Evolutionary conservation across 257 asterid genomes (phyloP).

Genomic region (Nicotiana paniculata): DNA sequence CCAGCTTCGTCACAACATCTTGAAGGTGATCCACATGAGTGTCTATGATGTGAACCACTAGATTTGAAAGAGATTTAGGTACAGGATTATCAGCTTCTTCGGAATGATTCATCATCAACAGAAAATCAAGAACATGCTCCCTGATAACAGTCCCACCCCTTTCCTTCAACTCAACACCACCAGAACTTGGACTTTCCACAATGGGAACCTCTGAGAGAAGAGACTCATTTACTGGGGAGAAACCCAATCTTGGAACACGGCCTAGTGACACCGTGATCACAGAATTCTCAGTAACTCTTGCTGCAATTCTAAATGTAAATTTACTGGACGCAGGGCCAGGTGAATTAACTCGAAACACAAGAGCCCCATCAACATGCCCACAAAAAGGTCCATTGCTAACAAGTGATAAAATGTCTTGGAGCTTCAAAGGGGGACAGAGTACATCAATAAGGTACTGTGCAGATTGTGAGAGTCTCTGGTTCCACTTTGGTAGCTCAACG

Average conservation of each 20-base stretch:
- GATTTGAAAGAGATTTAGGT: constrained; percentile 78
- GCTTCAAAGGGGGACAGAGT: constrained; percentile 91
- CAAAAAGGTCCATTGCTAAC: constrained; percentile 92
- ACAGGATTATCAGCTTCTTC: constrained; percentile 98
- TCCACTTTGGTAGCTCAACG: constrained; percentile 88
- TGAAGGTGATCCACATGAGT: constrained; percentile 97
- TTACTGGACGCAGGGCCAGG: constrained; percentile 86
- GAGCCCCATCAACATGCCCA: constrained; percentile 91
- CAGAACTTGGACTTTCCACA: constrained; percentile 46
- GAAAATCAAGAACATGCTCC: constrained; percentile 76
- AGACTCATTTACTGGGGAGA: constrained; percentile 59
- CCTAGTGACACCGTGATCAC: constrained; percentile 93
- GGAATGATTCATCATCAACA: constrained; percentile 86
- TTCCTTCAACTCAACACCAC: constrained; percentile 27
- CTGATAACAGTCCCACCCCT: constrained; percentile 63
- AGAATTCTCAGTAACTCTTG: constrained; percentile 77
- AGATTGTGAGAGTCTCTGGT: constrained; percentile 66
- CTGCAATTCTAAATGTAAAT: constrained; percentile 75
- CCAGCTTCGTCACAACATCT: constrained; percentile 82
- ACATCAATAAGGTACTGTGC: constrained; percentile 85
- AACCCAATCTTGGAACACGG: constrained; percentile 85
- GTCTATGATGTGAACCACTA: constrained; percentile 80
- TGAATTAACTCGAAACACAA: constrained; percentile 89
- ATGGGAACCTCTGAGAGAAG: constrained; percentile 81
- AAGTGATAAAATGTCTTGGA: constrained; percentile 87